A percentile compares a stretch with the other conserved stretches of the same genome.
phyloP scores from a whole-genome alignment of 352 stramenopile genomes.

The Globisporangium iwayamae region DNA sequence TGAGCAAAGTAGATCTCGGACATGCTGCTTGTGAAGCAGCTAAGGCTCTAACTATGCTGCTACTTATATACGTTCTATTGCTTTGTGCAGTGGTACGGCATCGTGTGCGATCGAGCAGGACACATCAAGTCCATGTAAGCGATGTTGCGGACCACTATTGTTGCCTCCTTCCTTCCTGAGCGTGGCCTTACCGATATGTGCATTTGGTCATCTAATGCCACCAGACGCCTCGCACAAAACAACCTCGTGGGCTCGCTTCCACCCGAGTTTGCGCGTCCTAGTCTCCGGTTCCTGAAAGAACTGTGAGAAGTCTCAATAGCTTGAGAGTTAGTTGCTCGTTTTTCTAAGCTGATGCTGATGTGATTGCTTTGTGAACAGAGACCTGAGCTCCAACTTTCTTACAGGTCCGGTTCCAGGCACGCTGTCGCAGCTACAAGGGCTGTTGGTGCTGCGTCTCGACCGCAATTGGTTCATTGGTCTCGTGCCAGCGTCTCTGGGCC shows the following conservation, averaged over 20 bases:
- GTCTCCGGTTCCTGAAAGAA: constrained; percentile 49
- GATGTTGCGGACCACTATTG: background rate
- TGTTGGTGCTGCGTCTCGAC: constrained; percentile 54
- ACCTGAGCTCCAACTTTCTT: constrained; percentile 72
- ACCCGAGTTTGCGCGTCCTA: constrained; percentile 40
- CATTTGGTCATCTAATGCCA: background rate
- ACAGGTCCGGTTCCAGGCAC: constrained; percentile 42
- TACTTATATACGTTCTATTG: background rate
- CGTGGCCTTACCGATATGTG: background rate
- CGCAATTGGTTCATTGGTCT: constrained; percentile 45
- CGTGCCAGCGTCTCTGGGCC: constrained; percentile 37
- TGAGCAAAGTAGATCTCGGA: constrained; percentile 3
- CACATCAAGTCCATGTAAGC: constrained; percentile 56
- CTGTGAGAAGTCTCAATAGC: constrained; percentile 28
- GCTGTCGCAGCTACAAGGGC: constrained; percentile 28
- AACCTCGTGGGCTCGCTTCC: constrained; percentile 62
- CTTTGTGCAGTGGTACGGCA: constrained; percentile 51
- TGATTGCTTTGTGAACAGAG: constrained; percentile 21
- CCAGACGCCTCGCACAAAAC: constrained; percentile 51
- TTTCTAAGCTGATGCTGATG: background rate
- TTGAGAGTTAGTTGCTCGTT: too few species aligned
- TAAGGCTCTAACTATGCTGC: background rate
- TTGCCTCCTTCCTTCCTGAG: background rate
- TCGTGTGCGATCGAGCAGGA: constrained; percentile 45
- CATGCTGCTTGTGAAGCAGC: background rate